Evolutionary conservation across 306 rosid genomes (phyloP), one percentile per base, ranked within the genome.

Genomic region (Vachellia collinsii): DNA sequence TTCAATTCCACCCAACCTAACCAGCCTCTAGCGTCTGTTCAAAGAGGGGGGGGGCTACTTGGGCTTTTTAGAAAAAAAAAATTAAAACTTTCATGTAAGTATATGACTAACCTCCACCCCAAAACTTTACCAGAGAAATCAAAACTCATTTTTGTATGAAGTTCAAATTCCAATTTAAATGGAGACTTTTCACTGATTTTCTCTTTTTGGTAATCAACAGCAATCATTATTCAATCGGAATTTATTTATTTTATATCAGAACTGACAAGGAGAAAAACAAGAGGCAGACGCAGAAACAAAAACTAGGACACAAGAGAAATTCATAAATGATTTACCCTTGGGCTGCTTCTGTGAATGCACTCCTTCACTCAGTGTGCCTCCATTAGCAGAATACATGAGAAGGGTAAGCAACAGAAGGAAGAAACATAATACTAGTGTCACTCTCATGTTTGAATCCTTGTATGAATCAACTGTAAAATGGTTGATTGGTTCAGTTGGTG

Each of bases 361-460:
- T 63, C 62, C 61, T 48, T 64, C 54, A 29, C 29, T 19, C 63
- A n/a, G 19, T 64, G 86, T 43, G 39, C 56, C 65, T 70, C 76
- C 84, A 19, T 81, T 70, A 63, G 88, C 79, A 59, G 88, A 67
- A 59, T 61, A 58, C 3, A 81, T 50, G 39, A 65, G 80, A 72
- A 74, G 64, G 76, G 77, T 63, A 65, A 87, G 37, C 77, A 80
- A 87, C 14, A 83, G 4, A 72, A 87, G 74, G 11, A 69, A 76
- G 64, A 86, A 53, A 74, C 82, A 69, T 14, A 61, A 22, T 23
- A 25, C 38, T 75, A 58, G 39, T 41, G 48, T 36, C 72, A 42
- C 72, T 19, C 74, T 80, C 84, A 79, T 84, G 1, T 53, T 19
- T 19, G 37, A 65, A 62, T 61, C 41, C 41, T 50, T 84, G 3